Base-by-base conservation (phyloP, 495 filamentous ascomycete species). In the Podospora fimiseda region DNA sequence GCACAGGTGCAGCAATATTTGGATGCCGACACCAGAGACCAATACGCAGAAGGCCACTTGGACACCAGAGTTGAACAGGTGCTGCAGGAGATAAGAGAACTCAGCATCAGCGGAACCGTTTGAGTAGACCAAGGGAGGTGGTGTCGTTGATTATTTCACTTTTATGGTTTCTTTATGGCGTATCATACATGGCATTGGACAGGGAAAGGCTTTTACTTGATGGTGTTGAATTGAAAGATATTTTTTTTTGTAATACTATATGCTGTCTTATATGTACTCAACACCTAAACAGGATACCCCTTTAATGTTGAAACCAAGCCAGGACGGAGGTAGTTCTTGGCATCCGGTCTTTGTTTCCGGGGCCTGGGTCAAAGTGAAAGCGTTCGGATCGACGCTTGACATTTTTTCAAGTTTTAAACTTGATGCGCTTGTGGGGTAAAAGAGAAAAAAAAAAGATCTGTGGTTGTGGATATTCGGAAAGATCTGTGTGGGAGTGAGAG, bases 1-100 rank as follows among this genome's bases (percentile, higher is more conserved):
- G 93, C 93, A 8, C 93, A 98, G 74, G 93, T 98, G 55, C 93
- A 98, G 74, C 94, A 98, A 71, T 98, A 96, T 70, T 78, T 98
- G 41, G 93, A 97, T 69, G 84, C 91, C n/a, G 88, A 93, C 65
- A 97, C 90, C 41, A 78, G 93, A 49, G 93, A 98, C 52, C 89
- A 95, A 72, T 98, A 98, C 71, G 93, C 93, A 14, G 83, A 89
- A 57, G 93, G 93, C 36, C 86, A 96, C 60, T 71, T 98, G 60
- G 93, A 98, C 69, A 88, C 81, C 56, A 73, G 89, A 57, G 93
- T 98, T 36, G 93, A 98, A 74, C 86, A 96, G 72, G 93, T 97
- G 51, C 61, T 98, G 69, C 90, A 96, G 66, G 90, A 97, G 76
- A 97, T 98, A 70, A 77, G 93, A 61, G 92, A 96, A 70, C 69